Evolutionary conservation across 2,329 filamentous ascomycete genomes (phyloP), one percentile per base, ranked within the genome.

Genomic region (Beauveria sp.): DNA sequence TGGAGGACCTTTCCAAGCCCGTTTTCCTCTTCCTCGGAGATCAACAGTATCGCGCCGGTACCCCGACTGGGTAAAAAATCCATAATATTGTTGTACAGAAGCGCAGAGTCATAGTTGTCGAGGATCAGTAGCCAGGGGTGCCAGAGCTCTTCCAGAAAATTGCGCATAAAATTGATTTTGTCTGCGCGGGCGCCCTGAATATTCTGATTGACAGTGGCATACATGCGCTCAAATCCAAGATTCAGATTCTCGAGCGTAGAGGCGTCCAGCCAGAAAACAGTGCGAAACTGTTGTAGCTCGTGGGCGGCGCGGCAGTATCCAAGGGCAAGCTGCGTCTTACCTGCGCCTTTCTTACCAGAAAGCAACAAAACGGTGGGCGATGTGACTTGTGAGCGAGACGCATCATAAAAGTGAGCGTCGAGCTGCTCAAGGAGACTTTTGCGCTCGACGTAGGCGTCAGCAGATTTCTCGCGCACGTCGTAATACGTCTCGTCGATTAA

Each of bases 1-100:
- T 26, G 24, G 4, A 61, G 30, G 14, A 61, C 58, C 20, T 55
- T 43, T 16, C 58, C 58, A 3, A 61, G 58, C 5, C 58, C 58
- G 10, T 61, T 61, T 22, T 61, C 58, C n/a, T 20, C 18, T 6
- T 61, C 43, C 5, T 61, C 41, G 3, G 51, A 61, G 5, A 61
- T 40, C 4, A 61, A 6, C 12, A 61, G 18, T 22, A 61, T 43
- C 3, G 51, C 58, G 12, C 58, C 58, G 8, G 43, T n/a, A 2
- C 58, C 58, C 1, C 51, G 58, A 30, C 58, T 61, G 5, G 58
- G 58, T 1, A 61, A n/a, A 4, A 61, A 48, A 9, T 54, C 50
- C 58, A 61, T 55, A 20, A 61, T 61, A 12, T 61, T 30, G 37
- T 61, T 61, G 43, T 61, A 61, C 1, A 61, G 34, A 5, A 48